These are phyloP conservation scores for Oryza officinalis DNA, from an alignment of 176 grass and related monocot genomes.

Conservation along the genomic window DNA sequence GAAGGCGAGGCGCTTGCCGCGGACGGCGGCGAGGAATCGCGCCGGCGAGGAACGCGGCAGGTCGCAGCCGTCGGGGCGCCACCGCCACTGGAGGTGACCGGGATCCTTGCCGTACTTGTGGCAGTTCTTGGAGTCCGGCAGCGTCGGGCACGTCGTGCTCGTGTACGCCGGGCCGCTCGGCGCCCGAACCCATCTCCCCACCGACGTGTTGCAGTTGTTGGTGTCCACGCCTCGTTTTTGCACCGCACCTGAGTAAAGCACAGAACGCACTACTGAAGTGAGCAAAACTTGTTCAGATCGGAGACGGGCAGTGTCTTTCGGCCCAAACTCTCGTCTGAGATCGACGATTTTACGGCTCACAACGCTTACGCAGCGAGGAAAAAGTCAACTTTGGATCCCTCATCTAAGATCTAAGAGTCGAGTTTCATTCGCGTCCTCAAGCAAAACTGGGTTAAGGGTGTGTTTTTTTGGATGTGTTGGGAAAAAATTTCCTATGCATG, in stretches of 20 bases:
- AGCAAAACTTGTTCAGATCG: no score
- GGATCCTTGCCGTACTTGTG: conserved; percentile 69
- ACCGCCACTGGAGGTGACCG: conserved; percentile 59
- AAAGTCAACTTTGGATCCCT: no score
- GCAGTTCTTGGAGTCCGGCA: conserved; percentile 71
- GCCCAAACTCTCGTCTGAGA: no score
- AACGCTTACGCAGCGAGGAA: no score
- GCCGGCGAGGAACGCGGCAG: conserved; percentile 51
- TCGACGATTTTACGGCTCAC: no score
- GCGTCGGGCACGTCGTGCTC: conserved; percentile 49
- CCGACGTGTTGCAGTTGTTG: conserved; percentile 40
- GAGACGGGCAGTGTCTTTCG: neutral
- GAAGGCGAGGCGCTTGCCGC: conserved; percentile 55
- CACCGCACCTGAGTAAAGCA: neutral
- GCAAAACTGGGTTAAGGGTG: no score
- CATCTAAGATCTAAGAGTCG: no score
- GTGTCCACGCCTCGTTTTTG: neutral
- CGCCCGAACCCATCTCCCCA: conserved; percentile 67
- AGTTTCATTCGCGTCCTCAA: no score
- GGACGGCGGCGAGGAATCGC: conserved; percentile 47
- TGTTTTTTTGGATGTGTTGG: no score
- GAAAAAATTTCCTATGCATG: no score
- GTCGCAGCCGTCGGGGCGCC: conserved; percentile 58
- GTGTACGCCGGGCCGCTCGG: conserved; percentile 45
- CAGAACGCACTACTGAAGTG: neutral